Base-by-base conservation (phyloP, 208 protist species). In the Phytomonas serpens region DNA sequence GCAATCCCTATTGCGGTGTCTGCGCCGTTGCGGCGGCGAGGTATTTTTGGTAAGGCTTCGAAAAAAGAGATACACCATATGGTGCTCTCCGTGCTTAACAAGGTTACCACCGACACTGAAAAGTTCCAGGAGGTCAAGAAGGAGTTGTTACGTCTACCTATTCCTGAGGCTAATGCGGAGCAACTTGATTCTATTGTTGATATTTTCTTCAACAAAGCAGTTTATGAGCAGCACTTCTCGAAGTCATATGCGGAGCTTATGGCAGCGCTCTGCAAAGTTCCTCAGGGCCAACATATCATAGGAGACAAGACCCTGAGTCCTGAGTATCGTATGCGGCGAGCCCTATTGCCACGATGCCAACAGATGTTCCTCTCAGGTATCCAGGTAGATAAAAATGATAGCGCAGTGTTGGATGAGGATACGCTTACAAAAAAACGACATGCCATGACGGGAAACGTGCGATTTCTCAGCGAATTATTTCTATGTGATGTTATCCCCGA, bases 51-150 rank as follows among this genome's bases (percentile, higher is more conserved):
- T 47, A 81, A 78, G 10, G 83, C 81, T 51, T 82, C 82, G 69
- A 76, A 79, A 68, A 92, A 92, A 79, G 78, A 87, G 73, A 71
- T 95, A 23, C 82, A 92, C 32, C 84, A 93, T 37, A 84, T 87
- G 78, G 90, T 95, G 19, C 82, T 89, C 32, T 77, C 86, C 34
- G 82, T 93, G 47, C 88, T 95, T 31, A 95, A 95, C 78, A 87
- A 90, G 70, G 90, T 95, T 11, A 90, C 90, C 33, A 82, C 78
- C 67, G 87, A 95, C 65, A 67, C 84, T 9, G 77, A 68, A 27
- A 93, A 93, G 81, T 95, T 88, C 67, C 75, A 82, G 23, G 88
- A 93, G 76, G 83, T 95, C 23, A 89, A 87, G 73, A 92, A 93
- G 76, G 90, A 93, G 68, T 73, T 95, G 40, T 72, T 93, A 67